Evolutionary conservation across 2,329 filamentous ascomycete species (phyloP), one percentile per base, ranked within the genome.

Genomic region (Penicillium italicum): DNA sequence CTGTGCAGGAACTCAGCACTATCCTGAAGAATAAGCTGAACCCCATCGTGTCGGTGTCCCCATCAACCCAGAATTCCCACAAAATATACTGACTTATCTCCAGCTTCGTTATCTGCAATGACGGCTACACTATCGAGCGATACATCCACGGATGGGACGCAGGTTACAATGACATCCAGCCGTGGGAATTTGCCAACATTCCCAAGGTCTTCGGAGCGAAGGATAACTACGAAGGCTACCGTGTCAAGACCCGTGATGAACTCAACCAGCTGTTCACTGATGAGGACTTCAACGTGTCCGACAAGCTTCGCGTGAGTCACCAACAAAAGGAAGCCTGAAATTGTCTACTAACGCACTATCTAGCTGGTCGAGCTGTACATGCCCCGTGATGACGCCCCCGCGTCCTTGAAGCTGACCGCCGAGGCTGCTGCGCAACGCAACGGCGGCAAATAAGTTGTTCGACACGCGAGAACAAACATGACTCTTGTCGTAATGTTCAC

Each of bases 121-220:
- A 92, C 38, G 91, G 91, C 11, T 96, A 89, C 76, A 94, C 91
- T 10, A 94, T 95, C 70, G 91, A 96, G 76, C 85, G 91, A 30
- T 89, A 85, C 71, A 95, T 96, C 66, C 91, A 96, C 73, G 90
- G 90, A 50, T 88, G 88, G 85, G 79, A 91, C 9, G 89, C 84
- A 31, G 71, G 69, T 26, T 96, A 96, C 78, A 96, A 96, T 69
- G 89, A 96, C 68, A 86, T 96, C 54, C 80, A 83, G 56, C 72
- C 78, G 11, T 96, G 91, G 91, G 80, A 87, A 48, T 89, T 87
- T 78, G 85, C 84, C 70, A 83, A 85, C 20, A 74, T 91, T 0
- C 82, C 89, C 2, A 78, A 79, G 4, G 83, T 84, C 0, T 91
- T 94, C 67, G 88, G 89, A 41, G 87, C 82, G 1, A 68, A 76